These are phyloP conservation scores for Xylariales sp. DNA, from an alignment of 2,329 filamentous ascomycete genomes.

Conservation along the genomic window DNA sequence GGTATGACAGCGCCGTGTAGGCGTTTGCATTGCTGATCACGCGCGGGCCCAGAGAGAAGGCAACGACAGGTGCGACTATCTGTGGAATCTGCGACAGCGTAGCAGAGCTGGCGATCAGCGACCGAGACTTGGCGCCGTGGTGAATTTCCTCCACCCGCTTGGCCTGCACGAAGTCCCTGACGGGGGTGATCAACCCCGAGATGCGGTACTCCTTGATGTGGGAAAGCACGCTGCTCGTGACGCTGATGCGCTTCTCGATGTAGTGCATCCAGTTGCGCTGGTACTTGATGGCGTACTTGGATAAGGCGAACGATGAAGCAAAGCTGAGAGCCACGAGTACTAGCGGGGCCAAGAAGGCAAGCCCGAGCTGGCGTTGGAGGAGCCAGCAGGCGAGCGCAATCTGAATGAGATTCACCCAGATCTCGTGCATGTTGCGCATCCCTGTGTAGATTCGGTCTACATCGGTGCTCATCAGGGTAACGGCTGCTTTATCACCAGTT, in stretches of 20 bases:
- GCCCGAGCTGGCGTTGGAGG: background rate
- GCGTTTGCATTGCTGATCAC: background rate
- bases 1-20: background rate
- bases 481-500: slow-evolving; percentile 13
- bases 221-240: slow-evolving; percentile 21
- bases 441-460: slow-evolving; percentile 21
- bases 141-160: slow-evolving; percentile 28
- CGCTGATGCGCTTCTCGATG: slow-evolving; percentile 16
- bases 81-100: background rate
- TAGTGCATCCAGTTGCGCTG: slow-evolving; percentile 18
- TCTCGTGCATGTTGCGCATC: slow-evolving; percentile 20
- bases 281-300: slow-evolving; percentile 2
- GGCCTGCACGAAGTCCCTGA: slow-evolving; percentile 25
- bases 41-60: background rate
- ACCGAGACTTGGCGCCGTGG: slow-evolving; percentile 22
- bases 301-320: slow-evolving; percentile 7
- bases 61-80: background rate
- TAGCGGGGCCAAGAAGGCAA: slow-evolving; percentile 10
- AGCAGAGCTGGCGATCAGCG: background rate
- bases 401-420: slow-evolving; percentile 11
- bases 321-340: slow-evolving; percentile 10
- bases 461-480: slow-evolving; percentile 29
- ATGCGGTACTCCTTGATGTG: slow-evolving; percentile 35
- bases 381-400: slow-evolving; percentile 1
- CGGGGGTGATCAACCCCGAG: slow-evolving; percentile 25